Conservation (phyloP, 495 filamentous ascomycete genomes). For the Hypoxylon trugodes region DNA sequence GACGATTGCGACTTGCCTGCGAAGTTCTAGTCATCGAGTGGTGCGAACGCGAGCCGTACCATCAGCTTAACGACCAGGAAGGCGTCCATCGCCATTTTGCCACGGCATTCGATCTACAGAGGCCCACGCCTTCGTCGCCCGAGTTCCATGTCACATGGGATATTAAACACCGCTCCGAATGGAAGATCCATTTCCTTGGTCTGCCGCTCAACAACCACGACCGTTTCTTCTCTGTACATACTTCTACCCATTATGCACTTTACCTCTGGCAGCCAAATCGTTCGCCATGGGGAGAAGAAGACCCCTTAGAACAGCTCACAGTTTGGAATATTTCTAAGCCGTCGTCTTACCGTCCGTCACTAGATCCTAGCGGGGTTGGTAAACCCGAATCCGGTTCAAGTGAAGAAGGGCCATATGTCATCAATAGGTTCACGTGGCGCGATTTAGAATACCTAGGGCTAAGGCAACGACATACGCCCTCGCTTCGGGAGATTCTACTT, state of each 20-base stretch:
- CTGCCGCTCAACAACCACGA: constrained; percentile 67
- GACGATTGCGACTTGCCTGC: constrained; percentile 65
- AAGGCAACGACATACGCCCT: constrained; percentile 64
- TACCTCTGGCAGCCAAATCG: constrained; percentile 74
- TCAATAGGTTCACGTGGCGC: constrained; percentile 63
- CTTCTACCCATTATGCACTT: constrained; percentile 67
- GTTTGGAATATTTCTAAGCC: constrained; percentile 72
- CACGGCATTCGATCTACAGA: constrained; percentile 65
- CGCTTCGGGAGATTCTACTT: constrained; percentile 62
- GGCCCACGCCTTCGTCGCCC: neutral
- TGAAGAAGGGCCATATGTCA: constrained; percentile 56
- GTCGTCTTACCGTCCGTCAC: constrained; percentile 63
- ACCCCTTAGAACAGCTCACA: constrained; percentile 68
- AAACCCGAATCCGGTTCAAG: constrained; percentile 42
- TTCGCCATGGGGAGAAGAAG: constrained; percentile 65
- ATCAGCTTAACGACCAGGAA: constrained; percentile 66
- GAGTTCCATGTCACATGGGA: constrained; percentile 49
- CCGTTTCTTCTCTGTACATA: constrained; percentile 73
- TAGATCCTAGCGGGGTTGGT: constrained; percentile 58
- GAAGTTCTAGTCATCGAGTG: constrained; percentile 70
- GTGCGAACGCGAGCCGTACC: constrained; percentile 67
- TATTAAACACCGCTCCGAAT: constrained; percentile 69
- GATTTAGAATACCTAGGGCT: constrained; percentile 66
- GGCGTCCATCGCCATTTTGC: constrained; percentile 70
- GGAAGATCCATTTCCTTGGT: constrained; percentile 71